Conservation (phyloP, 2,329 filamentous ascomycete genomes). For the Aschersonia sp. region DNA sequence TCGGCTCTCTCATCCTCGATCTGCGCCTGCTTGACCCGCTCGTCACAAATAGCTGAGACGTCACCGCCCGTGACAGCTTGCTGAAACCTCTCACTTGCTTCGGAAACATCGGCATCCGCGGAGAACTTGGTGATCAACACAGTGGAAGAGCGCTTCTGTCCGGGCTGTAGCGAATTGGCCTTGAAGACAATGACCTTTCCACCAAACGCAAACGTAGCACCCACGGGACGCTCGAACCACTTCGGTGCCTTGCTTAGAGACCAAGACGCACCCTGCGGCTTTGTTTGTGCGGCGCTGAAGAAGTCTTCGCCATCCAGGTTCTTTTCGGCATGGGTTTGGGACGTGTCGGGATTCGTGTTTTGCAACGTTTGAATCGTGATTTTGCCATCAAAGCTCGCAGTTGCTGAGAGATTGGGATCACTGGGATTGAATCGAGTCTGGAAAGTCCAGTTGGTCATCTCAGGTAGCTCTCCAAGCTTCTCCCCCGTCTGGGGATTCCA, state of each 20-base stretch:
- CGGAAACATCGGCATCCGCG: slow-evolving; percentile 72
- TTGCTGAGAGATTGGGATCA: slow-evolving; percentile 84
- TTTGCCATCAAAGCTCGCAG: slow-evolving; percentile 93
- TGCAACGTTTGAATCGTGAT: slow-evolving; percentile 89
- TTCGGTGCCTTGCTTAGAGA: slow-evolving; percentile 72
- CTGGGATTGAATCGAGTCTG: slow-evolving; percentile 86
- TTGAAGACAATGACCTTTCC: slow-evolving; percentile 76
- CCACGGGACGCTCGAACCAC: slow-evolving; percentile 76
- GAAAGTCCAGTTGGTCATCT: slow-evolving; percentile 99
- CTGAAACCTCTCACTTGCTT: slow-evolving; percentile 76
- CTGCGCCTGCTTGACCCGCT: slow-evolving; percentile 58
- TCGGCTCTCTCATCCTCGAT: slow-evolving; percentile 89
- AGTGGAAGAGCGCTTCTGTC: slow-evolving; percentile 56
- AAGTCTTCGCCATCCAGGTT: slow-evolving; percentile 86
- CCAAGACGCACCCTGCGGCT: slow-evolving; percentile 83
- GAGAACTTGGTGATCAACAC: slow-evolving; percentile 79
- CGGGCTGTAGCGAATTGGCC: slow-evolving; percentile 39
- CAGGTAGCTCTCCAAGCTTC: slow-evolving; percentile 79
- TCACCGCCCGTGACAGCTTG: slow-evolving; percentile 65
- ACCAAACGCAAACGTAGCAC: slow-evolving; percentile 88
- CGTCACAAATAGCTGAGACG: slow-evolving; percentile 63
- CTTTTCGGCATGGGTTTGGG: slow-evolving; percentile 50
- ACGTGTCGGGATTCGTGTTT: slow-evolving; percentile 70
- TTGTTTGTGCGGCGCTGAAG: slow-evolving; percentile 83
- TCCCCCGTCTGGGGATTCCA: slow-evolving; percentile 94